Conservation (phyloP, 306 rosid species). For the Pyrus bretschneideri region DNA sequence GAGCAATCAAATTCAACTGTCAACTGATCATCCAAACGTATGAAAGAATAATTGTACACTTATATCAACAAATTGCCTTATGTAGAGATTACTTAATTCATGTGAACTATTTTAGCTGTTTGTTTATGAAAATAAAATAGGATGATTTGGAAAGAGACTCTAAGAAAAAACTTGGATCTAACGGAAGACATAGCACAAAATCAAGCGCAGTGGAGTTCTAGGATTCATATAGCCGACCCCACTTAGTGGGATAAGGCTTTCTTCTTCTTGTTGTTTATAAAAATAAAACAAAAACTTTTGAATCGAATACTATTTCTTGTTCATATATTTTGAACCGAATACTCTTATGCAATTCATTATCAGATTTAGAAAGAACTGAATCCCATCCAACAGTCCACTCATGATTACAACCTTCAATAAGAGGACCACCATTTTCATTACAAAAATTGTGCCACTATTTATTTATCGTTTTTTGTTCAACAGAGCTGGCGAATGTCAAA, state of each 20-base stretch:
- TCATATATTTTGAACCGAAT: background rate
- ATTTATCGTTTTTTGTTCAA: background rate
- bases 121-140: background rate
- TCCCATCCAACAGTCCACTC: background rate
- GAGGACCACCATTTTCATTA: background rate
- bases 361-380: background rate
- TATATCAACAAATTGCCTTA: background rate
- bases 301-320: background rate
- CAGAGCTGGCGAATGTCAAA: background rate
- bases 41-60: background rate
- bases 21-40: background rate
- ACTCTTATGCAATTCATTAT: background rate
- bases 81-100: background rate
- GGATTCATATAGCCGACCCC: too few relatives aligned
- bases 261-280: background rate
- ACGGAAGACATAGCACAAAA: too few relatives aligned
- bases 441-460: background rate
- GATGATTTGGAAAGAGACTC: background rate
- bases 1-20: slow-evolving; percentile 13
- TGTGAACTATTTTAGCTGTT: background rate
- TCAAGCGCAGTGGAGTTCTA: too few relatives aligned
- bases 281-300: background rate
- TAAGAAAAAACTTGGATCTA: too few relatives aligned
- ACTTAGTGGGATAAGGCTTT: too few relatives aligned
- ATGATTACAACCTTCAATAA: background rate